Evolutionary conservation across 2,329 filamentous ascomycete species (phyloP), one percentile per base, ranked within the genome.

Genomic region (Phoma sp.): DNA sequence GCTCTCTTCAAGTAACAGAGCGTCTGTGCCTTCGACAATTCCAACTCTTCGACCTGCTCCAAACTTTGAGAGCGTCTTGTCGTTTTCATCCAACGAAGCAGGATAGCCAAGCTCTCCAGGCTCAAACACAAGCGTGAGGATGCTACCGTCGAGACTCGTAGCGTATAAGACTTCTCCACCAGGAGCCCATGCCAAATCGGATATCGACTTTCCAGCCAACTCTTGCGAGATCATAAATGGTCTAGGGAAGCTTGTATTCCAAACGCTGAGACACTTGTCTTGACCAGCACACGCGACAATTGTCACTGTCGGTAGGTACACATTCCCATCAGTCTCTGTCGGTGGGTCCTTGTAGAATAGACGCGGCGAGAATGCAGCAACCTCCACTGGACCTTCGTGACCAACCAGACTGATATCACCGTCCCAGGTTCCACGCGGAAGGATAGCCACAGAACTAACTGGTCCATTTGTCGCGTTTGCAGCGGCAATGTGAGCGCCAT

Each of bases 391-490:
- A 0, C 91, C 93, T 80, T 99, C 95, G 72, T 99, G 95, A 7
- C 95, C 95, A 56, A 99, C 97, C 56, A 99, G 77, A 73, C 96
- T 97, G 77, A 98, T 98, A 69, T 99, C 92, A 60, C 92, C 92
- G 68, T 96, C 92, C 95, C 96, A 99, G 30, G 86, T 85, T 15
- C 91, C 89, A 64, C 95, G 89, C 70, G 95, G 92, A 50, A 99
- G 92, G 53, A 99, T 98, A 4, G 95, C 93, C 26, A 98, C 93
- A 0, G 93, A 96, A 77, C 92, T 97, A 20, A 99, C 95, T 1
- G 95, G 96, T 0, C 95, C 95, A 71, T 99, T 99, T 17, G 96
- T 93, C 0, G 95, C 93, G 73, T 99, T 99, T 6, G 95, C 92
- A 4, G 95, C 95, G 3, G 95, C 95, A 57, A 99, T 98, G 67